phyloP scores from a whole-genome alignment of 768 basidiomycete species.

The Hygrocybe punicea region DNA sequence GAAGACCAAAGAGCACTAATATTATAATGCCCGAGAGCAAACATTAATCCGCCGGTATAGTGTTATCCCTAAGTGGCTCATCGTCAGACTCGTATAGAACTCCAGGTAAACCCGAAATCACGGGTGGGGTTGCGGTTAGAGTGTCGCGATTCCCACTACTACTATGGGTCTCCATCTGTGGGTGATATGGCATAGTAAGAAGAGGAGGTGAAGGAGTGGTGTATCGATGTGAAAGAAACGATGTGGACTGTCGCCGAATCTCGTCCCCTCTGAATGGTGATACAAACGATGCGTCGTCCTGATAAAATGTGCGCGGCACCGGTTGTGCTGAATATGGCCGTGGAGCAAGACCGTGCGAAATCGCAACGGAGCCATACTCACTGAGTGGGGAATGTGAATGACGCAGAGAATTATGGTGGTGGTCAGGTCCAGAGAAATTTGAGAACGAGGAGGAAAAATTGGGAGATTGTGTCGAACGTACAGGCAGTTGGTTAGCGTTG shows the following conservation, averaged over 20 bases:
- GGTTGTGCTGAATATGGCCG: slow-evolving; percentile 29
- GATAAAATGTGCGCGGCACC: slow-evolving; percentile 25
- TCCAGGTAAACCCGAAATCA: slow-evolving; percentile 15
- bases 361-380: slow-evolving; percentile 20
- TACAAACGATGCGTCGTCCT: slow-evolving; percentile 14
- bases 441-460: background rate
- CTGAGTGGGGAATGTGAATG: slow-evolving; percentile 8
- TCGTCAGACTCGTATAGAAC: slow-evolving; percentile 12
- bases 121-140: slow-evolving; percentile 9
- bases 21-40: background rate
- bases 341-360: slow-evolving; percentile 25
- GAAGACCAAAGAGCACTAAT: background rate
- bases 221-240: slow-evolving; percentile 6
- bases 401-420: background rate
- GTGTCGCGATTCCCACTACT: slow-evolving; percentile 2
- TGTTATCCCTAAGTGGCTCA: background rate
- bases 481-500: background rate
- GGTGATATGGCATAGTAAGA: slow-evolving; percentile 29
- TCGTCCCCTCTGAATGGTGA: slow-evolving; percentile 18
- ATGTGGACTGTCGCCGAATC: slow-evolving; percentile 14
- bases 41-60: background rate
- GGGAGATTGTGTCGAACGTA: background rate
- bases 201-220: slow-evolving; percentile 25
- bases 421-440: background rate
- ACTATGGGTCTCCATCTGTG: slow-evolving; percentile 13